Evolutionary conservation across 2,329 filamentous ascomycete genomes (phyloP), one percentile per base, ranked within the genome.

Genomic region (Venturia nashicola): DNA sequence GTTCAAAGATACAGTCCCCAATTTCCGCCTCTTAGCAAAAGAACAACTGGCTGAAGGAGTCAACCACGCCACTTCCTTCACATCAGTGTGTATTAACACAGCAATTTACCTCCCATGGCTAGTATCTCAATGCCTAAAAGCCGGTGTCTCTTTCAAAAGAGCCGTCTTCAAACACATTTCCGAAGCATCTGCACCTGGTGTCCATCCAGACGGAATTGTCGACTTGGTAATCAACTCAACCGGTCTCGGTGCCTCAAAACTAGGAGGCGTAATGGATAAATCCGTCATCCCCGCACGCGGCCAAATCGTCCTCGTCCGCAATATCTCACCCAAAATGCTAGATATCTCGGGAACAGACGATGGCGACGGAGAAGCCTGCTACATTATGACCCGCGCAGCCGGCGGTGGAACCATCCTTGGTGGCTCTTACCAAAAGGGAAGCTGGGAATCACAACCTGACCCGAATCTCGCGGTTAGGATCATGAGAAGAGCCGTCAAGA

Each of bases 31-130:
- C 20, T 11, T 65, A 7, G 18, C 59, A 12, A 36, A 54, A 42
- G 32, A 23, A 5, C 18, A 42, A 51, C 9, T 65, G 16, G 20
- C 43, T 3, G n/a, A 77, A 0, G 89, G 83, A 20, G 83, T 87
- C 61, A 86, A 91, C 65, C 88, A 87, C 11, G 91, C 85, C 32
- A 89, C 85, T 61, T 79, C 82, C 63, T 96, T 94, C 74, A 90
- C 84, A 8, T 93, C 89, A 0, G 86, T 96, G 48, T 97, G 92
- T 76, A 93, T 97, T 73, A 97, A 97, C 76, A 90, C 90, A 0
- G 85, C 89, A 51, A 76, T 97, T 65, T 97, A 97, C 76, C 84
- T 97, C 2, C 85, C 90, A 4, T 97, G 89, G 85, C 85, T 97
- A 0, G 79, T 89, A 0, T 88, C 89, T 0, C 87, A 94, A 76